These are phyloP conservation scores for Petunia hybrid DNA, from an alignment of 305 asterid species.

Conservation along the genomic window DNA sequence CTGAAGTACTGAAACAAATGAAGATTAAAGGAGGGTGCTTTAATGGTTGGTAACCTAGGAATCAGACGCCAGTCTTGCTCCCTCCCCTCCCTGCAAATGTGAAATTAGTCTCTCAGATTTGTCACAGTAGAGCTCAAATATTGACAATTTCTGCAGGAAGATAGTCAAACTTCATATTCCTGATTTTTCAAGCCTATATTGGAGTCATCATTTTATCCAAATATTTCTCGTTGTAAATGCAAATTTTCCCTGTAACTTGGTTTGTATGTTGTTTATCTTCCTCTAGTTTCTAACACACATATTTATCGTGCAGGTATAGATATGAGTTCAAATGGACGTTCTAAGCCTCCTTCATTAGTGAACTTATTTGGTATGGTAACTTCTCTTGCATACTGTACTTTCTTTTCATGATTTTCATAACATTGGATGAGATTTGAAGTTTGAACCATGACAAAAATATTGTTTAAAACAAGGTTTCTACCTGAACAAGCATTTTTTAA, in stretches of 20 bases:
- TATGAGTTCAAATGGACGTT: constrained; percentile 57
- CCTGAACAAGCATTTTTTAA: background rate
- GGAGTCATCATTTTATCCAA: background rate
- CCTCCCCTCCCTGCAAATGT: background rate
- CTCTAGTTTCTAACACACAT: background rate
- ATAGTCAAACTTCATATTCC: background rate
- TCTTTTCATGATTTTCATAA: background rate
- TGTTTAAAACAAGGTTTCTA: background rate
- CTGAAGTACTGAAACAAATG: constrained; percentile 6
- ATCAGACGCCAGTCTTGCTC: background rate
- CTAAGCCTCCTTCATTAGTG: constrained; percentile 77
- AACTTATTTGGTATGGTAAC: constrained; percentile 69
- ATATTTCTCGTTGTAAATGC: background rate
- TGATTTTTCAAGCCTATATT: background rate
- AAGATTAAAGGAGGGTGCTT: background rate
- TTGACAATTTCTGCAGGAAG: background rate
- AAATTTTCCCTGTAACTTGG: background rate
- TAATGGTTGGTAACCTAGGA: background rate
- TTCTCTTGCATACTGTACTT: constrained; percentile 22
- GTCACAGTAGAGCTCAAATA: background rate
- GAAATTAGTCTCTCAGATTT: background rate
- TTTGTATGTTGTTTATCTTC: background rate
- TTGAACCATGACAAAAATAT: background rate
- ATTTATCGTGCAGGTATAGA: constrained; percentile 59
- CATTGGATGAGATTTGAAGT: background rate